These are phyloP conservation scores for Colletotrichum limetticola DNA, from an alignment of 2,329 filamentous ascomycete species.

Conservation along the genomic window DNA sequence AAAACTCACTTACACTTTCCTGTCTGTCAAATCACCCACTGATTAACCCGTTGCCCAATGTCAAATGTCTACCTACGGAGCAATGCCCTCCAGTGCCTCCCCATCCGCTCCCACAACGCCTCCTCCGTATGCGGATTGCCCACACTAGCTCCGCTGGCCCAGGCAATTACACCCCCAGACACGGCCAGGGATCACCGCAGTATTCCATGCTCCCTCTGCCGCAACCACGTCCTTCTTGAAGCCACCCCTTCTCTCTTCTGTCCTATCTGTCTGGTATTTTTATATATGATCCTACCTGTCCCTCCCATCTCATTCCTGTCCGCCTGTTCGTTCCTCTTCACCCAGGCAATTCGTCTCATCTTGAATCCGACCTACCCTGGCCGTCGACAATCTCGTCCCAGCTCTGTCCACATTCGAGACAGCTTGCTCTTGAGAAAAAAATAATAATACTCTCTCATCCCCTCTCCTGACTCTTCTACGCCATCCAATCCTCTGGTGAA, in stretches of 20 bases:
- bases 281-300: conserved; percentile 32
- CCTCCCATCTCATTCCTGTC: not conserved
- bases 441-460: conserved; percentile 12
- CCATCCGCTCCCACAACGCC: conserved; percentile 18
- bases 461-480: conserved; percentile 1
- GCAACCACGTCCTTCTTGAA: conserved; percentile 18
- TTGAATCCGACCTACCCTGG: conserved; percentile 33
- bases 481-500: conserved; percentile 22
- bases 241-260: not conserved
- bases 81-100: not conserved
- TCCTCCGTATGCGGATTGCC: conserved; percentile 35
- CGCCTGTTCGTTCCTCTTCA: not conserved
- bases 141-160: conserved; percentile 29
- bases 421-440: conserved; percentile 24
- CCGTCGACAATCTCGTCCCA: conserved; percentile 1
- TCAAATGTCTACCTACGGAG: not conserved
- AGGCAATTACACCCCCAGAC: conserved; percentile 14
- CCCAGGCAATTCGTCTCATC: conserved; percentile 30
- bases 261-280: not conserved
- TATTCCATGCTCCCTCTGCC: conserved; percentile 22
- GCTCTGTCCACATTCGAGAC: conserved; percentile 28
- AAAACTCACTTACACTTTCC: conserved; percentile 28
- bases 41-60: conserved; percentile 22
- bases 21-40: conserved; percentile 31
- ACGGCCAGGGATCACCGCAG: conserved; percentile 30